phyloP scores from a whole-genome alignment of 257 asterid species.

The Ajuga chamaepitys region DNA sequence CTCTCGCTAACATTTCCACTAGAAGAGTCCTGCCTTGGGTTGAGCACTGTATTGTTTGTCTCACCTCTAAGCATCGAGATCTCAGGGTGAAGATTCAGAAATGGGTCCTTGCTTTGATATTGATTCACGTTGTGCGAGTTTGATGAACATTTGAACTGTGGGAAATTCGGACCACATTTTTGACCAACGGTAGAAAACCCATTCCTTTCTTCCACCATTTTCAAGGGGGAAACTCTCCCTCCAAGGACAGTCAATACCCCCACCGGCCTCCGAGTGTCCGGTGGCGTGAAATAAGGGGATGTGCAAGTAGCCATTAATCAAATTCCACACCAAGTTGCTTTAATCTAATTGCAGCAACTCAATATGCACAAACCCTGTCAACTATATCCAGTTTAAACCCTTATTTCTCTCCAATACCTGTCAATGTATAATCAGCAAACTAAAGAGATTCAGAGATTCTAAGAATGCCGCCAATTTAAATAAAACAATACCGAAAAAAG shows the following conservation, averaged over 20 bases:
- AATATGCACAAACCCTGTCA: conserved; percentile 13
- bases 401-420: conserved; percentile 2
- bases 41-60: conserved; percentile 31
- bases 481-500: background rate
- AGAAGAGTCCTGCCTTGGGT: conserved; percentile 45
- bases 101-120: conserved; percentile 63
- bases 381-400: conserved; percentile 5
- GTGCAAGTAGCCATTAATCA: conserved; percentile 58
- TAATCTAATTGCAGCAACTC: conserved; percentile 5
- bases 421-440: background rate
- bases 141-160: conserved; percentile 54
- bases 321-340: conserved; percentile 9
- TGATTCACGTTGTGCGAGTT: conserved; percentile 57
- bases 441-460: background rate
- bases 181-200: conserved; percentile 23
- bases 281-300: conserved; percentile 48
- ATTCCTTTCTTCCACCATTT: conserved; percentile 47
- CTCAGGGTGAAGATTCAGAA: conserved; percentile 86
- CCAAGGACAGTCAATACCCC: conserved; percentile 50
- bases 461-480: background rate
- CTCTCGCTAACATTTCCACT: conserved; percentile 56
- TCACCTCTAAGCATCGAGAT: conserved; percentile 85
- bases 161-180: conserved; percentile 26
- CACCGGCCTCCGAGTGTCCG: conserved; percentile 40
- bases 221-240: conserved; percentile 45